Base-by-base conservation (phyloP, 1,284 basidiomycete genomes). In the Tilletia setariae region DNA sequence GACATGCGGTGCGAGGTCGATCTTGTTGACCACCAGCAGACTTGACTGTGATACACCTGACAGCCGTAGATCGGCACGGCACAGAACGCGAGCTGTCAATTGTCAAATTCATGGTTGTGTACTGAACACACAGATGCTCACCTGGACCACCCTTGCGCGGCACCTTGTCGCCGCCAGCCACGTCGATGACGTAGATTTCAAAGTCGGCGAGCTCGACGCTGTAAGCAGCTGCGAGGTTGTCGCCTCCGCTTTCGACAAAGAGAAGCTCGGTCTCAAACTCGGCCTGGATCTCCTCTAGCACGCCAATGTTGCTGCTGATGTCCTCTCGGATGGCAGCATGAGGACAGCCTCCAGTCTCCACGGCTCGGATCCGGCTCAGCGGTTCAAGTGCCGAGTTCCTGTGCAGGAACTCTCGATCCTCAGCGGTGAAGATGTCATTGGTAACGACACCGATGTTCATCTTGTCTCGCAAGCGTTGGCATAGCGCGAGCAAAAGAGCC, bases 351-450 rank as follows among this genome's bases (percentile, higher is more conserved):
- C 85, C 86, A 0, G 96, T 98, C 85, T 98, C 95, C 75, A 98
- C 96, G 0, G 96, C 94, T 25, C 93, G 88, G 76, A 98, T 98
- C 49, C 95, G 90, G 44, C 88, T 88, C 1, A 76, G 67, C 53
- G 89, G 84, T 0, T 91, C 89, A 2, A 98, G 87, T 0, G 95
- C 95, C 67, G 90, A 87, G 84, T 98, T 93, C 75, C 89, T 89
- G 80, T 97, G 95, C 44, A 98, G 86, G 83, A 98, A 98, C 82
- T 98, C 94, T 83, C 96, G 94, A 82, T 98, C 95, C 83, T 98
- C 95, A 7, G 78, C 72, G 2, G 95, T 98, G 53, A 77, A 76
- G 65, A 81, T 78, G 68, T 86, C 76, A 68, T 82, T 82, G 15
- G 80, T 82, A 1, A 82, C 79, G 2, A 80, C 77, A 90, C 93